Percentiles rank a stretch among this genome's conserved stretches.
phyloP scores from a whole-genome alignment of 164 flowering plant species.

The Aristolochia californica region DNA sequence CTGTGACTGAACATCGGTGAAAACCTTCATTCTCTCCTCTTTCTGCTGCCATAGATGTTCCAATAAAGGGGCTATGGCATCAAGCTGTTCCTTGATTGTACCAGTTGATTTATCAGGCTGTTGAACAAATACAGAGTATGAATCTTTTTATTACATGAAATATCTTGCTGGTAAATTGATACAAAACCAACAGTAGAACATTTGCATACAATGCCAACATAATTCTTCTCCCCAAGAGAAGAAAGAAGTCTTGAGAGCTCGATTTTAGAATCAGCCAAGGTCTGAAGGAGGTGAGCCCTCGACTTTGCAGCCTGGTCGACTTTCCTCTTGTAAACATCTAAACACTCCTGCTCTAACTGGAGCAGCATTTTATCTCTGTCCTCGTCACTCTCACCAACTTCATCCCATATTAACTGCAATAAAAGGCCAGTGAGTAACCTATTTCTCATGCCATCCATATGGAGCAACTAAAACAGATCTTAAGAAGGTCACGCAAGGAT shows the following conservation, averaged over 20 bases:
- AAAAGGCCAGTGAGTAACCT: neutral
- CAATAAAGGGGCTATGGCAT: slow-evolving; percentile 67
- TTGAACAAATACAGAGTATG: neutral
- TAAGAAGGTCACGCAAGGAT: no score
- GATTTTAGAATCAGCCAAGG: slow-evolving; percentile 60
- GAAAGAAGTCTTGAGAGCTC: slow-evolving; percentile 63
- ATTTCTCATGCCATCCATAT: neutral
- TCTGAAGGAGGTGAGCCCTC: slow-evolving; percentile 74
- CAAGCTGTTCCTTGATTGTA: slow-evolving; percentile 92
- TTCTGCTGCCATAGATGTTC: slow-evolving; percentile 73
- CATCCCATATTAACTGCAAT: slow-evolving; percentile 93
- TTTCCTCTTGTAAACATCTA: slow-evolving; percentile 91
- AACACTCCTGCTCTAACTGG: slow-evolving; percentile 88
- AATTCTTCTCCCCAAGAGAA: slow-evolving; percentile 75
- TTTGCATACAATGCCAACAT: slow-evolving; percentile 56
- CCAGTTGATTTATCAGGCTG: slow-evolving; percentile 77
- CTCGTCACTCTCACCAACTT: slow-evolving; percentile 88
- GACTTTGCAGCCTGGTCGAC: slow-evolving; percentile 83
- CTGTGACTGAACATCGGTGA: slow-evolving; percentile 72
- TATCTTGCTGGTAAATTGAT: no score
- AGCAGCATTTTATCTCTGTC: slow-evolving; percentile 88
- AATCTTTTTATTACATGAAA: no score
- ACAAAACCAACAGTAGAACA: no score
- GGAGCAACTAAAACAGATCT: neutral
- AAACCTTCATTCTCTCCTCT: slow-evolving; percentile 66